A percentile compares a stretch with the other conserved stretches of the same genome.
Evolutionary conservation across 495 filamentous ascomycete species (phyloP).

Genomic region (Polyplosphaeria fusca): DNA sequence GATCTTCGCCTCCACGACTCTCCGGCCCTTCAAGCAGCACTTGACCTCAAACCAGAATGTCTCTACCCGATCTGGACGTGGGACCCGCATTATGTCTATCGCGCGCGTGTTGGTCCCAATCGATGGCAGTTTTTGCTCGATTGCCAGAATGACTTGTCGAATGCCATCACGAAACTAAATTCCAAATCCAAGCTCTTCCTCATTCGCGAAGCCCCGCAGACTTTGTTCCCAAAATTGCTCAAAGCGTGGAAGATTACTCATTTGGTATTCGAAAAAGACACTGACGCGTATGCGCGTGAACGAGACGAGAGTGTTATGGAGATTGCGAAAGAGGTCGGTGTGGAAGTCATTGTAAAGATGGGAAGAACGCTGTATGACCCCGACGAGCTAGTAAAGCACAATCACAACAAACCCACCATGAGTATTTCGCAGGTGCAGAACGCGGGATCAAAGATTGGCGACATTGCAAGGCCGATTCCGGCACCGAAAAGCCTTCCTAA

Average conservation of each 20-base stretch:
- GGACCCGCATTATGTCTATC: conserved; percentile 72
- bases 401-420: conserved; percentile 66
- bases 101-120: conserved; percentile 60
- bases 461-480: conserved; percentile 54
- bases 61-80: conserved; percentile 69
- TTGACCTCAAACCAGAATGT: conserved; percentile 58
- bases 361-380: conserved; percentile 67
- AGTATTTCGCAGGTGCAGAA: conserved; percentile 59
- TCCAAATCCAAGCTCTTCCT: conserved; percentile 63
- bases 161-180: conserved; percentile 59
- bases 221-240: conserved; percentile 64
- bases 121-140: conserved; percentile 67
- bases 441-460: conserved; percentile 48
- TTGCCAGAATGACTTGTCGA: conserved; percentile 62
- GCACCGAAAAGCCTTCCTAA: conserved; percentile 55
- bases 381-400: conserved; percentile 59
- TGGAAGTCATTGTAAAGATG: conserved; percentile 56
- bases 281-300: conserved; percentile 62
- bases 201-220: conserved; percentile 64
- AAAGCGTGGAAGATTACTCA: conserved; percentile 65
- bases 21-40: conserved; percentile 61
- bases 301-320: conserved; percentile 55
- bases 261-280: conserved; percentile 71
- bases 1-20: conserved; percentile 71
- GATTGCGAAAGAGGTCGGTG: conserved; percentile 58